These are phyloP conservation scores for Stevia rebaudiana DNA, from an alignment of 140 eudicot genomes.

Conservation along the genomic window DNA sequence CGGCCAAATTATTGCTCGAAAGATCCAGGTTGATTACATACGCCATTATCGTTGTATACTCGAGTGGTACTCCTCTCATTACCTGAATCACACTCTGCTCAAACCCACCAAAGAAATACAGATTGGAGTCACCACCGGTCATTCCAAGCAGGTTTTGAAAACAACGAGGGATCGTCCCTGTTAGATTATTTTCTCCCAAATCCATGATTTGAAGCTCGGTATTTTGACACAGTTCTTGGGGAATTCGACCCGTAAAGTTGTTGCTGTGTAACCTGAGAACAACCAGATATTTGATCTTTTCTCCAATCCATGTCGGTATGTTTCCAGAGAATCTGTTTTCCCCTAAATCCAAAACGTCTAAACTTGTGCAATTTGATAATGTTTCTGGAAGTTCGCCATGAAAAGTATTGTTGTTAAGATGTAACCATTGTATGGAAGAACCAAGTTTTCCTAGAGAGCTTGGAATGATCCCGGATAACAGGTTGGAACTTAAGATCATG, in stretches of 20 bases:
- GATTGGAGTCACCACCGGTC: slow-evolving; percentile 22
- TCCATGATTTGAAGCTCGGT: slow-evolving; percentile 40
- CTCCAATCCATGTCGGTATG: slow-evolving; percentile 44
- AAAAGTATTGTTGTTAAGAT: slow-evolving; percentile 32
- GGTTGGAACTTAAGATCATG: slow-evolving; percentile 36
- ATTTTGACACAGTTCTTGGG: slow-evolving; percentile 32
- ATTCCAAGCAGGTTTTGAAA: slow-evolving; percentile 27
- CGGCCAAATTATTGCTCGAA: slow-evolving; percentile 36
- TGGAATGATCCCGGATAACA: slow-evolving; percentile 34
- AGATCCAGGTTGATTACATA: slow-evolving; percentile 38
- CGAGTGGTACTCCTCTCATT: slow-evolving; percentile 23
- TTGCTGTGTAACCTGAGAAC: slow-evolving; percentile 37
- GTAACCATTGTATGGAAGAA: slow-evolving; percentile 27
- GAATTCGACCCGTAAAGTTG: slow-evolving; percentile 32
- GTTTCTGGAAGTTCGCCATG: slow-evolving; percentile 35
- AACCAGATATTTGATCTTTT: slow-evolving; percentile 3
- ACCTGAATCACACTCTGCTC: slow-evolving; percentile 33
- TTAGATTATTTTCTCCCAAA: slow-evolving; percentile 34
- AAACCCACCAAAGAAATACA: slow-evolving; percentile 23
- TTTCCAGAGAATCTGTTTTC: slow-evolving; percentile 37
- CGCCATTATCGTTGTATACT: slow-evolving; percentile 28
- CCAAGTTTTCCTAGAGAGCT: slow-evolving; percentile 31
- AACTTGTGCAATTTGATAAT: slow-evolving; percentile 14
- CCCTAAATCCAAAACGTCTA: slow-evolving; percentile 35
- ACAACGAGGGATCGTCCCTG: slow-evolving; percentile 38